Percentiles rank a stretch among this genome's conserved stretches.
Evolutionary conservation across 768 basidiomycete species (phyloP).

Genomic region (Hericium rajendrae): DNA sequence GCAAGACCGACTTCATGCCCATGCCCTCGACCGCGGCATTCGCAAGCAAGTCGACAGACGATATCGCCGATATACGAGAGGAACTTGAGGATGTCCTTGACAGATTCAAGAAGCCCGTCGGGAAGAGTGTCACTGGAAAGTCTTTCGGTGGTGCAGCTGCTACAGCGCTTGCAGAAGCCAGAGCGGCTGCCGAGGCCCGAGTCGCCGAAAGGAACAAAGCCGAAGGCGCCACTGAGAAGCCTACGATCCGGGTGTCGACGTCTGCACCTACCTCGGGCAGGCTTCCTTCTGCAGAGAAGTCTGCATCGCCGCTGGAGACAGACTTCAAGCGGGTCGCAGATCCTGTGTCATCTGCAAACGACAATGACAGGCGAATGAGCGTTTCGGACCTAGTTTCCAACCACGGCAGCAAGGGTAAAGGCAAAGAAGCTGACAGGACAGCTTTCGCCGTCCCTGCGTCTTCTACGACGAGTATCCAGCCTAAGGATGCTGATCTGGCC

Average conservation of each 20-base stretch:
- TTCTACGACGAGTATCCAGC: background rate
- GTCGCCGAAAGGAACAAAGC: slow-evolving; percentile 55
- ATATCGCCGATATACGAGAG: background rate
- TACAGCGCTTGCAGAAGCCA: slow-evolving; percentile 59
- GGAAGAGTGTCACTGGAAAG: slow-evolving; percentile 50
- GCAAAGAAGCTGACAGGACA: background rate
- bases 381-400: slow-evolving; percentile 46
- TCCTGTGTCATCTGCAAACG: slow-evolving; percentile 4
- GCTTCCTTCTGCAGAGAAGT: background rate
- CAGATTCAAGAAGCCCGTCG: slow-evolving; percentile 61
- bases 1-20: background rate
- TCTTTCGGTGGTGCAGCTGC: slow-evolving; percentile 51
- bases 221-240: slow-evolving; percentile 20
- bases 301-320: background rate
- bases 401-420: slow-evolving; percentile 20
- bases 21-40: background rate
- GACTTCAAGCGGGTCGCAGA: background rate
- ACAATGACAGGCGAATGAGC: slow-evolving; percentile 34
- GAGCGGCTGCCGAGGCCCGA: slow-evolving; percentile 55
- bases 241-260: background rate
- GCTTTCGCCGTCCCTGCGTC: too few relatives aligned
- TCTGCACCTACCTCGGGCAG: background rate
- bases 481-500: background rate
- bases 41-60: slow-evolving; percentile 5
- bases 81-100: slow-evolving; percentile 45